Evolutionary conservation across 2,329 filamentous ascomycete species (phyloP).

Genomic region (Pseudonectria buxi): DNA sequence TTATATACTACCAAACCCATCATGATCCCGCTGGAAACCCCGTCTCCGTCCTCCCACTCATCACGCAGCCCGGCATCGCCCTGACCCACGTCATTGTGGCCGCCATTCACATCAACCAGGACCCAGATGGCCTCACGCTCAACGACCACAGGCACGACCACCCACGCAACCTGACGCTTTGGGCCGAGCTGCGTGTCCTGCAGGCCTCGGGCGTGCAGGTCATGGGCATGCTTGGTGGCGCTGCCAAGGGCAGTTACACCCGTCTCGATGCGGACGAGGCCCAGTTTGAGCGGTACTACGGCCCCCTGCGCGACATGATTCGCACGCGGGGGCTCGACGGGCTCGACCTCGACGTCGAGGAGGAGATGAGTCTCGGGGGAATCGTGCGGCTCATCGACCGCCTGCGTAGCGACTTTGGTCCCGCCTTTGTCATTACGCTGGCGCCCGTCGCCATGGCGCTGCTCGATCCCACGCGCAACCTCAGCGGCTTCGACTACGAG

Average conservation of each 20-base stretch:
- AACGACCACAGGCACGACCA: conserved; percentile 73
- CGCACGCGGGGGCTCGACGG: conserved; percentile 57
- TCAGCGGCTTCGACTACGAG: conserved; percentile 78
- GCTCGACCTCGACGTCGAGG: conserved; percentile 74
- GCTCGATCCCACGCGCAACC: conserved; percentile 47
- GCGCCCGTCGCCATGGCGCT: conserved; percentile 74
- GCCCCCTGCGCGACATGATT: conserved; percentile 60
- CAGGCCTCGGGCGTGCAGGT: conserved; percentile 71
- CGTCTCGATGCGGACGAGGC: conserved; percentile 49
- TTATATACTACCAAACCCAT: conserved; percentile 50
- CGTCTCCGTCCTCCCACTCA: conserved; percentile 48
- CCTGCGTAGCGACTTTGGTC: conserved; percentile 62
- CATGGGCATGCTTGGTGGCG: conserved; percentile 81
- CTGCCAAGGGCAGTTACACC: conserved; percentile 64
- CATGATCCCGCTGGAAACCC: conserved; percentile 37
- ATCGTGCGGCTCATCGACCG: conserved; percentile 61
- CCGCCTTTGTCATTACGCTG: conserved; percentile 67
- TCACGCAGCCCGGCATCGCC: conserved; percentile 40
- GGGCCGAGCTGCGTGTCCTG: conserved; percentile 68
- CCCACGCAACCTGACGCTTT: conserved; percentile 62
- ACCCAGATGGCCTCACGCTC: conserved; percentile 61
- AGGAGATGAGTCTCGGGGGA: conserved; percentile 61
- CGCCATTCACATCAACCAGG: conserved; percentile 74
- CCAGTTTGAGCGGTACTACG: conserved; percentile 68
- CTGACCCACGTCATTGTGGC: conserved; percentile 79